Conservation (phyloP, 2,329 filamentous ascomycete genomes). For the Phoma herbarum region DNA sequence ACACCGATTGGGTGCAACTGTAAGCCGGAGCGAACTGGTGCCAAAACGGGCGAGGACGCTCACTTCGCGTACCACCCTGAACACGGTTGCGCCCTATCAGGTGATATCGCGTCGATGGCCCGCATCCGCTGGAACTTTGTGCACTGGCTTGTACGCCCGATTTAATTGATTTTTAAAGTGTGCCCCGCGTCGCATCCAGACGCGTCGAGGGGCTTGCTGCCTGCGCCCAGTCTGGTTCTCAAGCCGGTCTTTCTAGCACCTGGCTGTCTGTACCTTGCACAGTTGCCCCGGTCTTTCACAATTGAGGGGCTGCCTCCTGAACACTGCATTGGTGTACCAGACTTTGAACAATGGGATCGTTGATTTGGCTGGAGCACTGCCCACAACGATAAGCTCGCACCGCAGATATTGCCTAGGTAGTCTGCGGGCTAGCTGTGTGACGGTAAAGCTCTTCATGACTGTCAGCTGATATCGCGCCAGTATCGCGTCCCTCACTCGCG, state of each 20-base stretch:
- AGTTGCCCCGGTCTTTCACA: neutral
- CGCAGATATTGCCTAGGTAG: neutral
- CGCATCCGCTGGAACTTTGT: slow-evolving; percentile 4
- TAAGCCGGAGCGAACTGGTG: neutral
- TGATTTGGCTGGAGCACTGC: neutral
- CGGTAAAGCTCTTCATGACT: neutral
- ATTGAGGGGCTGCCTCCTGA: neutral
- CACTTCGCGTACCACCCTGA: slow-evolving; percentile 9
- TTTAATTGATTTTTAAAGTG: neutral
- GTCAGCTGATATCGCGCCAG: slow-evolving; percentile 19
- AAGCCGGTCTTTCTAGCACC: neutral
- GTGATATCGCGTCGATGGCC: slow-evolving; percentile 41
- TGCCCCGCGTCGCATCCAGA: neutral
- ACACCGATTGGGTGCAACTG: neutral
- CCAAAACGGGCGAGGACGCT: slow-evolving; percentile 1
- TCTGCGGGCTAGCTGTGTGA: neutral
- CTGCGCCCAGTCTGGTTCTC: too few species aligned
- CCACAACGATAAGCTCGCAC: neutral
- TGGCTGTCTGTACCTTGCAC: neutral
- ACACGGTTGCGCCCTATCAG: slow-evolving; percentile 42
- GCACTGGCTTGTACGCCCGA: neutral
- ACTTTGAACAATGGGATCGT: neutral
- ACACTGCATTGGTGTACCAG: neutral
- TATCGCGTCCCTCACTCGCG: slow-evolving; percentile 14
- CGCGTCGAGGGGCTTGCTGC: neutral